Percentiles rank a stretch among this genome's conserved stretches.
Evolutionary conservation across 768 basidiomycete genomes (phyloP).

Genomic region (Infundibulicybe gibba): DNA sequence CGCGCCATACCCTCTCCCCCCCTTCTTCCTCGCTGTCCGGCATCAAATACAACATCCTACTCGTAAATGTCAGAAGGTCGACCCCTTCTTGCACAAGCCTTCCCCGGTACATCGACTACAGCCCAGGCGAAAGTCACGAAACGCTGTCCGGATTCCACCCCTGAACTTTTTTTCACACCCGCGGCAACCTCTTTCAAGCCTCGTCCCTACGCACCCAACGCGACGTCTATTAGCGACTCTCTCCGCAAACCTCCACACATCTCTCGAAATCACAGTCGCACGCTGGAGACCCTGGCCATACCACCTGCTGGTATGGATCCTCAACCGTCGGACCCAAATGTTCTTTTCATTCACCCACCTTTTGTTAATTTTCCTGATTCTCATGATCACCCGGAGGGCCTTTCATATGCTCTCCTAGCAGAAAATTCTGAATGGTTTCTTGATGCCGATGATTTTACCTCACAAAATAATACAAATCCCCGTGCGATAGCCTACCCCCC

Average conservation of each 20-base stretch:
- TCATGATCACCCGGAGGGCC: slow-evolving; percentile 57
- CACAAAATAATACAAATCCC: slow-evolving; percentile 39
- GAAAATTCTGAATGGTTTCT: slow-evolving; percentile 80
- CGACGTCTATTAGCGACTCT: slow-evolving; percentile 18
- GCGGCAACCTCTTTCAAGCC: slow-evolving; percentile 65
- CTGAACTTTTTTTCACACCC: slow-evolving; percentile 60
- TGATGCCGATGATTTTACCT: slow-evolving; percentile 61
- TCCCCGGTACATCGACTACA: slow-evolving; percentile 19
- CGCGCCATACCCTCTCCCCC: not conserved
- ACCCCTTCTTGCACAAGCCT: slow-evolving; percentile 10
- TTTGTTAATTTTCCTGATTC: slow-evolving; percentile 66
- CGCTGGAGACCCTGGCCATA: slow-evolving; percentile 38
- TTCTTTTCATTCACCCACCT: slow-evolving; percentile 73
- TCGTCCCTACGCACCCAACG: slow-evolving; percentile 52
- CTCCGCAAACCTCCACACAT: slow-evolving; percentile 19
- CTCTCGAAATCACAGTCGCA: slow-evolving; percentile 25
- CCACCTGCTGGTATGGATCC: slow-evolving; percentile 65
- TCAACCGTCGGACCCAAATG: slow-evolving; percentile 56
- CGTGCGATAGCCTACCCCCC: slow-evolving; percentile 69
- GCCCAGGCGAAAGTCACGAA: slow-evolving; percentile 34
- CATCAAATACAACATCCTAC: not conserved
- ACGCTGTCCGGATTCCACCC: slow-evolving; percentile 39
- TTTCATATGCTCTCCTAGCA: slow-evolving; percentile 71
- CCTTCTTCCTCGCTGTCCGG: not conserved
- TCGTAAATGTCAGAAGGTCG: not conserved